Conservation (phyloP, 192 early-diverging fungal genomes). For the Lunasporangiospora selenospora region DNA sequence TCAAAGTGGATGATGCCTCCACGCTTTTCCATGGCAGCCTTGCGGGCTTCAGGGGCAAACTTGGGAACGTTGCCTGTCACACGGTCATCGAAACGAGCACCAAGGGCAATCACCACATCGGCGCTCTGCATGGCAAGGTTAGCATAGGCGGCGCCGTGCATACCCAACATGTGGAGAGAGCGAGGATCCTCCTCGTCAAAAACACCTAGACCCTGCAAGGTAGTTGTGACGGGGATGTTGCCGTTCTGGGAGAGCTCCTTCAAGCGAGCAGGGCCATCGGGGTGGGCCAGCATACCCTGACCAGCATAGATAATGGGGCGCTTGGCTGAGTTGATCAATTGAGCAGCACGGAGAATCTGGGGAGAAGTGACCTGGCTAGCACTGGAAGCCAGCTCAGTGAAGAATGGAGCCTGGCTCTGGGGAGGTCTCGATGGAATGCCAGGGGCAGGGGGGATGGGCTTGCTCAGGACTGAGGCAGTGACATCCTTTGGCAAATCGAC, state of each 20-base stretch:
- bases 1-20: slow-evolving; percentile 99
- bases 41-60: slow-evolving; percentile 93
- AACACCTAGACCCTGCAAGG: slow-evolving; percentile 89
- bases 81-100: slow-evolving; percentile 98
- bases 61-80: slow-evolving; percentile 81
- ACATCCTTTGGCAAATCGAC: slow-evolving; percentile 99
- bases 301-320: slow-evolving; percentile 96
- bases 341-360: slow-evolving; percentile 71
- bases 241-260: slow-evolving; percentile 84
- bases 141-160: slow-evolving; percentile 98
- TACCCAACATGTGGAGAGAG: slow-evolving; percentile 97
- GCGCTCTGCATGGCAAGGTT: slow-evolving; percentile 98
- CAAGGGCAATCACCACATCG: slow-evolving; percentile 93
- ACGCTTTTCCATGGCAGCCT: slow-evolving; percentile 84
- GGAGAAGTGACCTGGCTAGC: slow-evolving; percentile 58
- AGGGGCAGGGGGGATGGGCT: slow-evolving; percentile 79
- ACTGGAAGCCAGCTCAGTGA: slow-evolving; percentile 37
- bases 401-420: slow-evolving; percentile 50
- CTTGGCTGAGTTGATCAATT: slow-evolving; percentile 87
- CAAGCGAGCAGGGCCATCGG: slow-evolving; percentile 83
- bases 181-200: slow-evolving; percentile 92
- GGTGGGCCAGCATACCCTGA: slow-evolving; percentile 84
- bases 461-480: slow-evolving; percentile 86
- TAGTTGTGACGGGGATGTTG: slow-evolving; percentile 98
- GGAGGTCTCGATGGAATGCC: slow-evolving; percentile 77